Base-by-base conservation (phyloP, 2,329 filamentous ascomycete genomes). In the Neonectria sp. region DNA sequence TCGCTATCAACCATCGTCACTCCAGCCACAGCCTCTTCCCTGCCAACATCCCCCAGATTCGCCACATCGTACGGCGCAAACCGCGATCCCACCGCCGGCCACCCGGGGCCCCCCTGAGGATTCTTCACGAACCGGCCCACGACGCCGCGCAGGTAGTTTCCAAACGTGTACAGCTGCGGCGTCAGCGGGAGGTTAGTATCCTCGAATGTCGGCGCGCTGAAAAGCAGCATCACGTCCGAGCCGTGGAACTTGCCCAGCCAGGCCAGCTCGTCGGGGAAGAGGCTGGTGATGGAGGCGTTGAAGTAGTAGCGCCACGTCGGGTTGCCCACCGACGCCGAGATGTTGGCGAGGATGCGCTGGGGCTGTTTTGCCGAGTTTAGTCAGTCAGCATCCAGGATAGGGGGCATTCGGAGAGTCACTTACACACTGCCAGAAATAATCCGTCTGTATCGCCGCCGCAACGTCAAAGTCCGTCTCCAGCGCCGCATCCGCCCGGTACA, bases 231-330 rank as follows among this genome's bases (percentile, higher is more conserved):
- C 12, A 74, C 60, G 8, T 79, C 77, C 6, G 69, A 70, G 24
- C 65, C 69, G 60, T 79, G 76, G 55, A 76, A 77, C 25, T 75
- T 77, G 21, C 68, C 73, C 0, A 78, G 69, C 63, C 68, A 79
- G 1, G 29, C 45, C 49, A 69, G 73, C 21, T 74, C 37, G 1
- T 64, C 37, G 2, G 69, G 70, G 2, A 78, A 29, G 11, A 74
- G 55, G n/a, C 67, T 68, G 0, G 68, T 62, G 25, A 73, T 49
- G 2, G 76, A 78, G 6, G 67, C 48, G 55, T 77, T 78, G 69
- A 75, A 76, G 67, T 68, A 70, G 62, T 72, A 75, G 13, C 73
- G 70, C 77, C 77, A 78, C 1, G 72, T 73, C 15, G 75, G 68
- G 24, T 64, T 72, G 4, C 59, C 48, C 4, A 68, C 31, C 0